These are phyloP conservation scores for Hygrophorus pudorinus DNA, from an alignment of 768 basidiomycete genomes.

Conservation along the genomic window DNA sequence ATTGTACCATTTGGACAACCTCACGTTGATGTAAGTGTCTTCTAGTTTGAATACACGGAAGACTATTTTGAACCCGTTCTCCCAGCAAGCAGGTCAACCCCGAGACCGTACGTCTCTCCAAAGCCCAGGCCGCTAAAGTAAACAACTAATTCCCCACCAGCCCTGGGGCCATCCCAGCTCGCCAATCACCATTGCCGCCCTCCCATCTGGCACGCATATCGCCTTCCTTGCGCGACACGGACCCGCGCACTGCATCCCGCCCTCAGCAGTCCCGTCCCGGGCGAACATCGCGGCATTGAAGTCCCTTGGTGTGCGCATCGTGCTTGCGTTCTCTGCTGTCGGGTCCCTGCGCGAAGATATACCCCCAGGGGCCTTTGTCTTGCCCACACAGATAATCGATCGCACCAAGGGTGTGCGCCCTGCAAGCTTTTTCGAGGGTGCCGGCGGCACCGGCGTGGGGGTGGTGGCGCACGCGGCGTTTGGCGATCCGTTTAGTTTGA, in stretches of 20 bases:
- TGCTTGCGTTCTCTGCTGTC: slow-evolving; percentile 93
- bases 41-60: background rate
- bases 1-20: slow-evolving; percentile 86
- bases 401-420: slow-evolving; percentile 92
- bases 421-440: slow-evolving; percentile 80
- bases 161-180: slow-evolving; percentile 92
- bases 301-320: slow-evolving; percentile 76
- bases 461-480: slow-evolving; percentile 92
- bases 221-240: slow-evolving; percentile 95
- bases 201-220: slow-evolving; percentile 69
- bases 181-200: slow-evolving; percentile 84
- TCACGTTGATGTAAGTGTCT: slow-evolving; percentile 68
- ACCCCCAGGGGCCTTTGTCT: slow-evolving; percentile 76
- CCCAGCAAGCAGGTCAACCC: slow-evolving; percentile 66
- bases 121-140: background rate
- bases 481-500: slow-evolving; percentile 79
- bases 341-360: slow-evolving; percentile 93
- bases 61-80: background rate
- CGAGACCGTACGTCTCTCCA: slow-evolving; percentile 51
- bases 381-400: slow-evolving; percentile 92
- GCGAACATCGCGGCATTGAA: slow-evolving; percentile 97
- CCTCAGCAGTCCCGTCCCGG: slow-evolving; percentile 71
- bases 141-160: slow-evolving; percentile 26
- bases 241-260: slow-evolving; percentile 63
- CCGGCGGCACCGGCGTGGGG: too few species aligned